Evolutionary conservation across 1,284 basidiomycete genomes (phyloP).

Genomic region (Sporisorium reilianum): DNA sequence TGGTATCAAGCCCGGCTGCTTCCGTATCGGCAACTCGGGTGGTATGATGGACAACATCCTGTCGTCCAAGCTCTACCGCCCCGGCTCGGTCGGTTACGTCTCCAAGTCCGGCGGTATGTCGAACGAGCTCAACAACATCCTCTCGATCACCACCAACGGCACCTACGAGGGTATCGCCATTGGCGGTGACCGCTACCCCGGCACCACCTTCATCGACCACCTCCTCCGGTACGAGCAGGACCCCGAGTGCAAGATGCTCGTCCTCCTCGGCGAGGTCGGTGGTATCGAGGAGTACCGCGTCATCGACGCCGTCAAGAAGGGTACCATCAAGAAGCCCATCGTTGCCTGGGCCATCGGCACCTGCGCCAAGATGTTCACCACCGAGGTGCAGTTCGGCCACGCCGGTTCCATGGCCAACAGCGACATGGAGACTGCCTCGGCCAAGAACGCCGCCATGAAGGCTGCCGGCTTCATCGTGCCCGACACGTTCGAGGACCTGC

Average conservation of each 20-base stretch:
- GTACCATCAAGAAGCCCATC: constrained; percentile 96
- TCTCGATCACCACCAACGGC: constrained; percentile 95
- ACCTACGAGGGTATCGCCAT: constrained; percentile 99
- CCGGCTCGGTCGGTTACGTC: constrained; percentile 97
- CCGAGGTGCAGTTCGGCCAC: constrained; percentile 99
- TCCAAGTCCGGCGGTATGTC: constrained; percentile 99
- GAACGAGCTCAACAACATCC: constrained; percentile 99
- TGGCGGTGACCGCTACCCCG: constrained; percentile 98
- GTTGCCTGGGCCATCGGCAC: constrained; percentile 99
- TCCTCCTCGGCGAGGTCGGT: constrained; percentile 97
- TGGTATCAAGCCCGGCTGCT: constrained; percentile 99
- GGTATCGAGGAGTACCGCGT: constrained; percentile 99
- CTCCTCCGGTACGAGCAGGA: constrained; percentile 96
- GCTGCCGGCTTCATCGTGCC: constrained; percentile 96
- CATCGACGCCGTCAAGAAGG: constrained; percentile 94
- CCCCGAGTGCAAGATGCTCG: constrained; percentile 97
- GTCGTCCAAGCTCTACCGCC: constrained; percentile 96
- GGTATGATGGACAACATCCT: constrained; percentile 99
- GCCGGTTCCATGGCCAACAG: constrained; percentile 99
- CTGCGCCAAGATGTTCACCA: constrained; percentile 99
- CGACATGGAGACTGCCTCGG: constrained; percentile 94
- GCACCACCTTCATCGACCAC: constrained; percentile 99
- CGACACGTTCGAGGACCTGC: constrained; percentile 96
- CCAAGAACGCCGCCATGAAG: constrained; percentile 96
- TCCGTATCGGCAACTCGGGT: constrained; percentile 99